These are phyloP conservation scores for Ophiostoma australiae DNA, from an alignment of 2,329 filamentous ascomycete genomes.

Conservation along the genomic window DNA sequence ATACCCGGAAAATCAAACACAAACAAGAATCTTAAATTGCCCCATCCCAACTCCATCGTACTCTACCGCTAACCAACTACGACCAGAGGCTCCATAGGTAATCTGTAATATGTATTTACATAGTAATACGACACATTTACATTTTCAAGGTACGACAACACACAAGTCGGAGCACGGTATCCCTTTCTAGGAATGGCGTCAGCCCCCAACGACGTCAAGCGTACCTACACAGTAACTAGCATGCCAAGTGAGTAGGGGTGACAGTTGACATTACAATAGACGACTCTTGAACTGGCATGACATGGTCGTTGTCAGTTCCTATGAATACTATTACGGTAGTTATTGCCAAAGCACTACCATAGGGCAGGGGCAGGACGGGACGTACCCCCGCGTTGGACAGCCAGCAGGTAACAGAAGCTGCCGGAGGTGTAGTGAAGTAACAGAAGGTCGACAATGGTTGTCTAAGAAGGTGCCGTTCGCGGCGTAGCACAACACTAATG, in stretches of 20 bases:
- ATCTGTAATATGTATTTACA: background rate
- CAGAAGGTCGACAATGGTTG: background rate
- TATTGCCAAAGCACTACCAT: background rate
- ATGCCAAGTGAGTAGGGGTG: background rate
- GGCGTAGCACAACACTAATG: background rate
- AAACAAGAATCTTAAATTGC: conserved; percentile 18
- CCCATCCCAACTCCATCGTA: background rate
- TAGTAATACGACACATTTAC: background rate
- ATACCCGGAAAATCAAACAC: conserved; percentile 18
- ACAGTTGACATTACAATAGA: background rate
- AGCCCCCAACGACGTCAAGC: conserved; percentile 7
- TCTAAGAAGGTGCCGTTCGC: background rate
- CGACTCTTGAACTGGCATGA: background rate
- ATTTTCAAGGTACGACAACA: no score
- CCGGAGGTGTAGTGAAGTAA: background rate
- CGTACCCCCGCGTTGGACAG: conserved; percentile 8
- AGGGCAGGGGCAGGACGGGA: background rate
- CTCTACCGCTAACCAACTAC: background rate
- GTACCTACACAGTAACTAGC: background rate
- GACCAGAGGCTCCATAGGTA: background rate
- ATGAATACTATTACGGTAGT: background rate
- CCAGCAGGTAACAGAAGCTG: background rate
- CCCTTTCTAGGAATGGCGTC: conserved; percentile 6
- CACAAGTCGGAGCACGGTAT: background rate
- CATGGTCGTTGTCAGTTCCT: background rate